A percentile compares a stretch with the other conserved stretches of the same genome.
These are phyloP conservation scores for Phytophthora pistaciae DNA, from an alignment of 352 stramenopile species.

Conservation along the genomic window DNA sequence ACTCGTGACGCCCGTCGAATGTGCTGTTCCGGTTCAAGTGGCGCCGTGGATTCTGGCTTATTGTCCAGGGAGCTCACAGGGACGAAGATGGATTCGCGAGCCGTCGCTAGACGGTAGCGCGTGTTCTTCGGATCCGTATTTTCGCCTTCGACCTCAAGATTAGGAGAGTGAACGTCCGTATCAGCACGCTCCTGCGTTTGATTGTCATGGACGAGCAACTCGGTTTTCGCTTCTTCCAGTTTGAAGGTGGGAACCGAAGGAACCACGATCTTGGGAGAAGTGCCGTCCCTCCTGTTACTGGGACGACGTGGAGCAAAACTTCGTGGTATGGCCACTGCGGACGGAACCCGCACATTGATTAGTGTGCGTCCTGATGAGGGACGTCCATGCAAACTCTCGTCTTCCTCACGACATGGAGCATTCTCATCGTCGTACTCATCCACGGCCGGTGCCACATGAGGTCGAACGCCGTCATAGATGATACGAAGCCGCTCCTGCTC, in stretches of 20 bases:
- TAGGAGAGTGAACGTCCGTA: neutral
- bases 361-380: slow-evolving; percentile 20
- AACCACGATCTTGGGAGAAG: slow-evolving; percentile 3
- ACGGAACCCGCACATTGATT: slow-evolving; percentile 28
- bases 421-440: slow-evolving; percentile 14
- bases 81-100: slow-evolving; percentile 62
- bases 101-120: slow-evolving; percentile 43
- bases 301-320: slow-evolving; percentile 17
- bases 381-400: neutral
- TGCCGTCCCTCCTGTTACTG: slow-evolving; percentile 10
- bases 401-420: slow-evolving; percentile 6
- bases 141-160: slow-evolving; percentile 16
- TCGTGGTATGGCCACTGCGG: slow-evolving; percentile 4
- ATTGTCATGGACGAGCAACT: slow-evolving; percentile 9
- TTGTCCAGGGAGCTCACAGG: slow-evolving; percentile 27
- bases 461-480: slow-evolving; percentile 53
- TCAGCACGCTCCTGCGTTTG: slow-evolving; percentile 13
- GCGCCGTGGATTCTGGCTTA: neutral
- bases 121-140: slow-evolving; percentile 13
- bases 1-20: slow-evolving; percentile 27
- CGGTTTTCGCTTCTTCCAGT: neutral
- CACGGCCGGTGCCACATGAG: slow-evolving; percentile 21
- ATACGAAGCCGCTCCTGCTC: slow-evolving; percentile 72
- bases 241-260: neutral
- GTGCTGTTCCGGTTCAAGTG: slow-evolving; percentile 14